Evolutionary conservation across 2,329 filamentous ascomycete species (phyloP).

Genomic region (Diaporthe helianthi): DNA sequence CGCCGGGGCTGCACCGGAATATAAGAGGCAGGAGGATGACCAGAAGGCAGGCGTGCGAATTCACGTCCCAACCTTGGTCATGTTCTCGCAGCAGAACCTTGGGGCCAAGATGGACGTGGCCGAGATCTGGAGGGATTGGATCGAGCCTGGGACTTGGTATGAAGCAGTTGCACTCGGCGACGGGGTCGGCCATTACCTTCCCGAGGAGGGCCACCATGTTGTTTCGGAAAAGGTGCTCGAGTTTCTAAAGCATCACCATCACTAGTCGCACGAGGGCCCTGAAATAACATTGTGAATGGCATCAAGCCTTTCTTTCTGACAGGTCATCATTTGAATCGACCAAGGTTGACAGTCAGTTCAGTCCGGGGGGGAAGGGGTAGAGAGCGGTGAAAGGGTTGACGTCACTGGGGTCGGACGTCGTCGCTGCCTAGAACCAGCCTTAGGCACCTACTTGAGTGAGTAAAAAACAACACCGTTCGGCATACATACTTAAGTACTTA

Average conservation of each 20-base stretch:
- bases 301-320: no score
- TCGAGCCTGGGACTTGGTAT: slow-evolving; percentile 41
- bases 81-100: slow-evolving; percentile 51
- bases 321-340: not conserved
- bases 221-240: slow-evolving; percentile 30
- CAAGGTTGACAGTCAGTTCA: no score
- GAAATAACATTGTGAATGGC: no score
- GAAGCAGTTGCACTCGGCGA: slow-evolving; percentile 34
- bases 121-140: slow-evolving; percentile 53
- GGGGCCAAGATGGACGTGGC: slow-evolving; percentile 52
- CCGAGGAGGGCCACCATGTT: slow-evolving; percentile 38
- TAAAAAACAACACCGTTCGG: no score
- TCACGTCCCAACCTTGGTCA: slow-evolving; percentile 48
- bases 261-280: no score
- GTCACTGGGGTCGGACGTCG: not conserved
- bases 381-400: not conserved
- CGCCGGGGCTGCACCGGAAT: slow-evolving; percentile 51
- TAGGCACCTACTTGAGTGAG: no score
- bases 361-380: no score
- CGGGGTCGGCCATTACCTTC: slow-evolving; percentile 38
- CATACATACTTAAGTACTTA: no score
- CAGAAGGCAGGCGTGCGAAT: slow-evolving; percentile 53
- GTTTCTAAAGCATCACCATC: not conserved
- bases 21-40: slow-evolving; percentile 51
- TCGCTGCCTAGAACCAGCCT: not conserved